Evolutionary conservation across 2,329 filamentous ascomycete species (phyloP).

Genomic region (Ophiostoma piceae): DNA sequence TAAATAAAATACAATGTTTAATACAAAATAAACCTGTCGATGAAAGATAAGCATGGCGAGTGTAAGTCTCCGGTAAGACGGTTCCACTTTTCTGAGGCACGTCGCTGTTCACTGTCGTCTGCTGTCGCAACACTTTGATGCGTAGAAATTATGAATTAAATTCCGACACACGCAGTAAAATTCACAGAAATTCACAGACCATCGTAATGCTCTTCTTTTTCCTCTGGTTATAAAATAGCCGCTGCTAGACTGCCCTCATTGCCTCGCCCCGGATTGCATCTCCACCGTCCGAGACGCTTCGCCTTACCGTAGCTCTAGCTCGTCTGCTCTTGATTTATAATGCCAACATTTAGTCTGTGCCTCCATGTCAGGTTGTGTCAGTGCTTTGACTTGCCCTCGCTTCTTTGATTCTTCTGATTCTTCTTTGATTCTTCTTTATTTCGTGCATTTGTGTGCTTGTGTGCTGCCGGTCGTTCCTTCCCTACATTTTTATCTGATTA

Average conservation of each 20-base stretch:
- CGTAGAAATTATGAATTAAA: not conserved
- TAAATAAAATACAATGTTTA: not conserved
- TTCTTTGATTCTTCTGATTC: not conserved
- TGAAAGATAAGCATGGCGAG: not conserved
- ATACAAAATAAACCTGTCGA: not conserved
- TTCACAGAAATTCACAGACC: not conserved
- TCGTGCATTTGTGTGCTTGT: not conserved
- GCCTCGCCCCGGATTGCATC: not conserved
- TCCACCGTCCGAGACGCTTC: not conserved
- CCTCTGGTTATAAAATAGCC: not conserved
- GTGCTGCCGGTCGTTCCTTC: not conserved
- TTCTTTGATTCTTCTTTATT: not conserved
- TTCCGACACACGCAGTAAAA: not conserved
- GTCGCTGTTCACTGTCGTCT: not conserved
- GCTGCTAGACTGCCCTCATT: not conserved
- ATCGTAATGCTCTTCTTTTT: not conserved
- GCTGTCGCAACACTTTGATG: not conserved
- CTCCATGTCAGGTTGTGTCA: not conserved
- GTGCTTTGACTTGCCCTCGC: not conserved
- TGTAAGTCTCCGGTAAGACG: not conserved
- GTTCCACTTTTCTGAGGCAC: not conserved
- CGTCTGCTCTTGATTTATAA: constrained; percentile 9
- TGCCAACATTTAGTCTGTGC: constrained; percentile 2
- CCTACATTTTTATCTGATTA: not conserved
- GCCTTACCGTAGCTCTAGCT: not conserved